Evolutionary conservation across 805 yeast genomes (phyloP).

Genomic region (Monosporozyma aerobia): DNA sequence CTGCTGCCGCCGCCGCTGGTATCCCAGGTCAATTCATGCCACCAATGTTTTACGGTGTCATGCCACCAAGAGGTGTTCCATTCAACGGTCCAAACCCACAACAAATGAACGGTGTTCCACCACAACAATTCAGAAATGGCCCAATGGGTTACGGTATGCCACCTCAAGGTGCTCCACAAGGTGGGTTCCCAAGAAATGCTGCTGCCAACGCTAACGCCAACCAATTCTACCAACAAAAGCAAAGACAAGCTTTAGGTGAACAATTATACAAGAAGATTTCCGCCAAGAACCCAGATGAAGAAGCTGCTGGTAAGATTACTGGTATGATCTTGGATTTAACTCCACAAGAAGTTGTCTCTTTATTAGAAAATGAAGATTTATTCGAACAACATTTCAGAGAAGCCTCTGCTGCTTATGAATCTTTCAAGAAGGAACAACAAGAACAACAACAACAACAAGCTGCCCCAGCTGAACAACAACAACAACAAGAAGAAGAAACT

Average conservation of each 20-base stretch:
- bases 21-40: conserved; percentile 35
- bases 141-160: conserved; percentile 79
- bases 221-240: conserved; percentile 71
- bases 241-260: conserved; percentile 97
- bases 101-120: conserved; percentile 64
- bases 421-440: conserved; percentile 55
- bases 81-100: conserved; percentile 76
- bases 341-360: conserved; percentile 77
- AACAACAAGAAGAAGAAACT: not conserved
- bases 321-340: conserved; percentile 98
- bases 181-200: conserved; percentile 36
- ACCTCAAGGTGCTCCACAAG: conserved; percentile 55
- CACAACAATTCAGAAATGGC: conserved; percentile 62
- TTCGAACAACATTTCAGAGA: conserved; percentile 88
- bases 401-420: conserved; percentile 90
- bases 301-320: conserved; percentile 96
- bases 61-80: conserved; percentile 80
- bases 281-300: conserved; percentile 79
- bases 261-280: conserved; percentile 89
- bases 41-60: conserved; percentile 36
- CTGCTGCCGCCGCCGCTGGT: conserved; percentile 33
- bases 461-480: conserved; percentile 2
- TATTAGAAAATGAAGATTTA: conserved; percentile 82
- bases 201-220: conserved; percentile 20
- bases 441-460: conserved; percentile 13